Evolutionary conservation across 73 alveolate species (phyloP).

Genomic region (Uronychia setigera): DNA sequence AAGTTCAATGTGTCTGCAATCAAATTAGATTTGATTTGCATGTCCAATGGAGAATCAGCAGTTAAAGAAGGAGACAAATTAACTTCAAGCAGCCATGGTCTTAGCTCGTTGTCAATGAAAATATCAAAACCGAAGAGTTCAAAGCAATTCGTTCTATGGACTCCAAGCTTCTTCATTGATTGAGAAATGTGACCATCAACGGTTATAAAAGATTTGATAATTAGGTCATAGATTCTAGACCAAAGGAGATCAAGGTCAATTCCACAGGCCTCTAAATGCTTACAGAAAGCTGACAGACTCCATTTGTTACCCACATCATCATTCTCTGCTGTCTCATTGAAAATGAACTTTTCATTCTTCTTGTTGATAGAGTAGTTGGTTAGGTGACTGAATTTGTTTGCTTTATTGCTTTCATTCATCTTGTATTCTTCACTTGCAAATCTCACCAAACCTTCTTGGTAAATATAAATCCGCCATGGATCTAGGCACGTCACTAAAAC

Average conservation of each 20-base stretch:
- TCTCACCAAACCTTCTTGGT: constrained; percentile 85
- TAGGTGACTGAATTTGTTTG: constrained; percentile 78
- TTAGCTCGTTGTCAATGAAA: constrained; percentile 64
- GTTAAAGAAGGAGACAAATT: constrained; percentile 88
- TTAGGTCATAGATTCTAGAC: constrained; percentile 72
- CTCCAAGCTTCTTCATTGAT: constrained; percentile 21
- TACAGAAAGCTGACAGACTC: constrained; percentile 64
- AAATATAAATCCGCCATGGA: constrained; percentile 86
- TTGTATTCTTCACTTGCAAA: constrained; percentile 83
- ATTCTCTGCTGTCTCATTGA: constrained; percentile 58
- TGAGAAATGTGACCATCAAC: constrained; percentile 23
- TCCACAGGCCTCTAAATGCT: constrained; percentile 61
- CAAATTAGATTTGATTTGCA: constrained; percentile 76
- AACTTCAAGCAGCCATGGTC: constrained; percentile 92
- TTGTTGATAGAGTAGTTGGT: constrained; percentile 88
- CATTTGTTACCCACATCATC: constrained; percentile 90
- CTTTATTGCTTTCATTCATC: constrained; percentile 49
- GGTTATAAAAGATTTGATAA: constrained; percentile 61
- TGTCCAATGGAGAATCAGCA: constrained; percentile 82
- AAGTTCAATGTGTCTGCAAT: constrained; percentile 83
- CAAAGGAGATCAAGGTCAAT: constrained; percentile 65
- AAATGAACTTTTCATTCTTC: constrained; percentile 84
- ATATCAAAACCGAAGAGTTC: constrained; percentile 74
- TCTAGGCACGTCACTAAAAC: constrained; percentile 84
- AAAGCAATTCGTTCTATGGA: constrained; percentile 50